A percentile compares a stretch with the other conserved stretches of the same genome.
Evolutionary conservation across 768 basidiomycete genomes (phyloP).

Genomic region (Boletellus ananiceps): DNA sequence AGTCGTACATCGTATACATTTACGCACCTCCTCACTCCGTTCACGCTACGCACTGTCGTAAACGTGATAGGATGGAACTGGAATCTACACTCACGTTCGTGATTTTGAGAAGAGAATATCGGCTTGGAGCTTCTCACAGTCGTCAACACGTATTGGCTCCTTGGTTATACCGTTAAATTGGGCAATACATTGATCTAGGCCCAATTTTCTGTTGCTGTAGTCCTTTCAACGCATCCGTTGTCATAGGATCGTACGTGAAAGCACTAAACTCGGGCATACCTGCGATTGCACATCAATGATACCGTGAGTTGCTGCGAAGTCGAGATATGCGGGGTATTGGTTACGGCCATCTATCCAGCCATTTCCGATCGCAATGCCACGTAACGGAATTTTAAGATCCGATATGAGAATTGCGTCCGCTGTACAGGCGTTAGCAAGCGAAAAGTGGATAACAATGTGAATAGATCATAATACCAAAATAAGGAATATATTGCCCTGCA

Average conservation of each 20-base stretch:
- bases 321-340: conserved; percentile 89
- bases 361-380: conserved; percentile 90
- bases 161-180: conserved; percentile 36
- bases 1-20: conserved; percentile 94
- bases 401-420: conserved; percentile 74
- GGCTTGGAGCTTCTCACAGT: conserved; percentile 59
- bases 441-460: neutral
- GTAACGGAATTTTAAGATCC: conserved; percentile 55
- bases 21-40: conserved; percentile 72
- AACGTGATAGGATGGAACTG: neutral
- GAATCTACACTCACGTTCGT: conserved; percentile 19
- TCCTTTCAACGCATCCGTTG: conserved; percentile 35
- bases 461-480: conserved; percentile 58
- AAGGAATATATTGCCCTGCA: conserved; percentile 97
- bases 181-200: conserved; percentile 56
- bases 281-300: conserved; percentile 68
- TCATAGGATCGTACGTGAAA: conserved; percentile 3
- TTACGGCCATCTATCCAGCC: conserved; percentile 91
- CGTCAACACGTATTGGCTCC: conserved; percentile 51
- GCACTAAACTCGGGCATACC: conserved; percentile 36
- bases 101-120: conserved; percentile 32
- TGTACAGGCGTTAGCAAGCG: conserved; percentile 27
- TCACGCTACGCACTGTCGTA: conserved; percentile 42
- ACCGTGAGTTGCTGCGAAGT: conserved; percentile 77
- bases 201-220: conserved; percentile 55